Conservation (phyloP, 2,329 filamentous ascomycete genomes). For the Ascochyta lentis region DNA sequence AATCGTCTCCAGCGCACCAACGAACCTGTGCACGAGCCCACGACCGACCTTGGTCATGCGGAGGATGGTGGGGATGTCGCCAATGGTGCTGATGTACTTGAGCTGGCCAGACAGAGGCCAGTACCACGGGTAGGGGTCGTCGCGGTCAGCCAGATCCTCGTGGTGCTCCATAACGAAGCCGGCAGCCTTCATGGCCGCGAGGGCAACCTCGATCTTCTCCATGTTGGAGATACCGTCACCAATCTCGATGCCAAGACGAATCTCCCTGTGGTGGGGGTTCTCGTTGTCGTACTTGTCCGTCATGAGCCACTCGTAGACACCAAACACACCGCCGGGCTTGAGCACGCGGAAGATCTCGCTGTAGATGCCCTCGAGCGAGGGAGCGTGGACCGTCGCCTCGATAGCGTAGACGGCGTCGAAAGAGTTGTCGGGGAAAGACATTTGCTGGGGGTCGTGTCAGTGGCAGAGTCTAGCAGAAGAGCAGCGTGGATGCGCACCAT, state of each 20-base stretch:
- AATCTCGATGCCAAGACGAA: conserved; percentile 92
- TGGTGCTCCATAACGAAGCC: conserved; percentile 84
- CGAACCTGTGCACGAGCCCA: conserved; percentile 74
- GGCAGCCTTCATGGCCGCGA: conserved; percentile 82
- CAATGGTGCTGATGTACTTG: conserved; percentile 78
- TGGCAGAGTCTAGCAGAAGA: background rate
- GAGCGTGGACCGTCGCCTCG: conserved; percentile 95
- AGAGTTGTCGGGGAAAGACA: conserved; percentile 88
- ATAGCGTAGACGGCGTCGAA: conserved; percentile 98
- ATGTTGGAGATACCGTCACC: conserved; percentile 98
- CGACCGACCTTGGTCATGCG: conserved; percentile 90
- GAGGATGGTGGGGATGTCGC: conserved; percentile 81
- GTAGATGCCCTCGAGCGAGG: conserved; percentile 89
- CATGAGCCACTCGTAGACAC: conserved; percentile 99
- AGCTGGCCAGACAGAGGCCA: conserved; percentile 88
- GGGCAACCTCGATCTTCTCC: conserved; percentile 82
- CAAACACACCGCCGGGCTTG: conserved; percentile 94
- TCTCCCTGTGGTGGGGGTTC: conserved; percentile 84
- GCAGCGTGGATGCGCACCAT: conserved; percentile 63
- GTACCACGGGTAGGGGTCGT: conserved; percentile 86
- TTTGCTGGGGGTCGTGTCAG: conserved; percentile 66
- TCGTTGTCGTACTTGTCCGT: conserved; percentile 92
- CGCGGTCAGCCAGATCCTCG: conserved; percentile 83
- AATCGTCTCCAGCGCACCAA: conserved; percentile 77
- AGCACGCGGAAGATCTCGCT: conserved; percentile 92